Conservation (phyloP, 441 rosid genomes). For the Breynia disticha region DNA sequence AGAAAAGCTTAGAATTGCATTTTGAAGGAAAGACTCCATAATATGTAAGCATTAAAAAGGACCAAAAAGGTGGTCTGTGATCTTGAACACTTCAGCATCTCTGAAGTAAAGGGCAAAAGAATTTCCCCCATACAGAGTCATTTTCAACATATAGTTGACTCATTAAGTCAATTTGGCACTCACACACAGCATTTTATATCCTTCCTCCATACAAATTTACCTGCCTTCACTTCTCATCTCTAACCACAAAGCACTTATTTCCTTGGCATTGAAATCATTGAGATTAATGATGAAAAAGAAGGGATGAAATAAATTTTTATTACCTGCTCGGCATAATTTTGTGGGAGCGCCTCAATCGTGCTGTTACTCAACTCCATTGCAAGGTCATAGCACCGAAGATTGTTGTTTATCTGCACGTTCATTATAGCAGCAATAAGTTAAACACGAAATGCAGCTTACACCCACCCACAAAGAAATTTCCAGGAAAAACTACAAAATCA, state of each 20-base stretch:
- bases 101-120: no score
- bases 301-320: conserved; percentile 3
- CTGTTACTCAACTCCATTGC: conserved; percentile 93
- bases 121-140: no score
- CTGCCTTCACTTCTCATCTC: neutral
- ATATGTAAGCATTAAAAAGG: no score
- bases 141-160: no score
- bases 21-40: no score
- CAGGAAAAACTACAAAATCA: conserved; percentile 9
- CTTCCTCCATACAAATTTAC: neutral
- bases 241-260: neutral
- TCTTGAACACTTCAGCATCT: no score
- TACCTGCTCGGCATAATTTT: conserved; percentile 92
- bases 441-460: conserved; percentile 1
- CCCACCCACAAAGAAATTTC: conserved; percentile 1
- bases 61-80: no score
- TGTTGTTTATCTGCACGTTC: conserved; percentile 77
- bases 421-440: conserved; percentile 13
- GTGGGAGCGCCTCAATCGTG: conserved; percentile 94
- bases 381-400: conserved; percentile 97
- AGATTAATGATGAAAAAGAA: conserved; percentile 4
- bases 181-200: no score
- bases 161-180: no score
- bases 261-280: neutral
- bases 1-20: no score